Conservation (phyloP, 495 filamentous ascomycete genomes). For the Peziza echinospora region DNA sequence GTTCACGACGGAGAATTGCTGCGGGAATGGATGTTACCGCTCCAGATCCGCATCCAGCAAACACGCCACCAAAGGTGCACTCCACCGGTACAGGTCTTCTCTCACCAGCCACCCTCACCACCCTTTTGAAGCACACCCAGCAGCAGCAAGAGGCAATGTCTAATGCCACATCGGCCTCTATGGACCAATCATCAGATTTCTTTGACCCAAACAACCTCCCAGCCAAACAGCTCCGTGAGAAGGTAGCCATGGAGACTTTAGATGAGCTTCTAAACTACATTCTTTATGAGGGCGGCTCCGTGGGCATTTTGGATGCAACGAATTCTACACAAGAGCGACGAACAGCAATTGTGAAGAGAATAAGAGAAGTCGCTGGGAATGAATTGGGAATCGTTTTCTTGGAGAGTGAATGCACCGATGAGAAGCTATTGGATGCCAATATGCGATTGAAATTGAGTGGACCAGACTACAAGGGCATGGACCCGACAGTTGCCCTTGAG, state of each 20-base stretch:
- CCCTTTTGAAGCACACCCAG: constrained; percentile 22
- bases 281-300: constrained; percentile 55
- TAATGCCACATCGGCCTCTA: constrained; percentile 25
- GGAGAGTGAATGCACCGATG: constrained; percentile 77
- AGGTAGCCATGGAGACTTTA: constrained; percentile 75
- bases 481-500: constrained; percentile 55
- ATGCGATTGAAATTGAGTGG: constrained; percentile 96
- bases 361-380: constrained; percentile 63
- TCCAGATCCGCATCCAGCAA: constrained; percentile 14
- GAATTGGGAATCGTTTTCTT: constrained; percentile 80
- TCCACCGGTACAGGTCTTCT: neutral
- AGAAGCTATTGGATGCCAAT: constrained; percentile 70
- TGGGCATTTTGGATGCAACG: constrained; percentile 96
- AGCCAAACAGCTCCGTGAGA: constrained; percentile 66
- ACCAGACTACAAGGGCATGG: constrained; percentile 85
- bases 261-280: constrained; percentile 83
- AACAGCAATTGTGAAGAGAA: constrained; percentile 59
- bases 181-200: constrained; percentile 80
- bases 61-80: neutral
- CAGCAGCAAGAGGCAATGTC: constrained; percentile 3
- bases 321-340: constrained; percentile 81
- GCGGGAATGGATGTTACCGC: constrained; percentile 33
- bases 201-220: constrained; percentile 78
- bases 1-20: constrained; percentile 63
- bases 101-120: constrained; percentile 7